Base-by-base conservation (phyloP, 202 grass and related monocot species). In the Setaria italica region DNA sequence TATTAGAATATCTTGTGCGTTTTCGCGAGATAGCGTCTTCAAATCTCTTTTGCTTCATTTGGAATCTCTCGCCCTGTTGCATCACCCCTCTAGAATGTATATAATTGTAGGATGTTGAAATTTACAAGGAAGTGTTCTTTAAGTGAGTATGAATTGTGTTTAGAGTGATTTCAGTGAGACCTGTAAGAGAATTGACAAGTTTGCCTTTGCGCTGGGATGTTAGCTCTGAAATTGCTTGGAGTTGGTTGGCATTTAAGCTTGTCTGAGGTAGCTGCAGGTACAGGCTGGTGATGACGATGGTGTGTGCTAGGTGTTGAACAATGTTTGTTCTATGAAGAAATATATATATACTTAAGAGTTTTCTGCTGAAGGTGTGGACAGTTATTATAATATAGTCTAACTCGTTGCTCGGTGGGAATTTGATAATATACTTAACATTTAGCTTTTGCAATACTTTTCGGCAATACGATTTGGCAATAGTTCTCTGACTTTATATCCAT, bases 221-320 rank as follows among this genome's bases (percentile, higher is more conserved):
- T 81, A 54, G 54, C 77, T 81, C 76, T 84, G 70, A 70, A 62
- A 66, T 84, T 45, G 69, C 85, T 70, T 87, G 80, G 76, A 84
- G 80, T 76, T 87, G 69, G 89, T 87, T 84, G 54, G 81, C 89
- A 87, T 84, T 87, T 90, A 90, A 84, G 62, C 81, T 76, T 87
- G 89, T 87, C 80, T 75, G 82, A 87, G 89, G 89, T 84, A 80
- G 81, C 53, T 87, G 69, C 76, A 49, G 86, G 76, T 71, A 87
- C 85, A 87, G 85, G 63, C 89, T 87, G 85, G 76, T 84, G 85
- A 81, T 58, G 80, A 80, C 12, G 85, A 81, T 39, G 77, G 70
- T 39, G 29, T 80, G 19, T 70, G 55, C 56, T 84, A 65, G 15
- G 70, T 84, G 63, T 87, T 87, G 37, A 62, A 71, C 65, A 20